Evolutionary conservation across 2,329 filamentous ascomycete species (phyloP).

Genomic region (Apiospora phragmitis): DNA sequence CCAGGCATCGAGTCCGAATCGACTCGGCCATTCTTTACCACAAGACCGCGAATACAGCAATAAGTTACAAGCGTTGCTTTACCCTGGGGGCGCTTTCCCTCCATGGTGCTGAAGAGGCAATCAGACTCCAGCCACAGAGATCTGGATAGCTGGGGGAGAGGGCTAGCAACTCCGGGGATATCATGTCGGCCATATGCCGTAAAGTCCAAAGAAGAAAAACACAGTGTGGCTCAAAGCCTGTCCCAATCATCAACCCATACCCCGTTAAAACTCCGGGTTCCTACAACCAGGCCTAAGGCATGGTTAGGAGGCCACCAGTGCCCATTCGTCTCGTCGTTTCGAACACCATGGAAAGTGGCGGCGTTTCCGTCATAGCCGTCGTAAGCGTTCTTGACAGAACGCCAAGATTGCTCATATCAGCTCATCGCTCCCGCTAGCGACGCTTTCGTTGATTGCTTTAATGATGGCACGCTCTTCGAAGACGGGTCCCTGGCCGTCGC

Average conservation of each 20-base stretch:
- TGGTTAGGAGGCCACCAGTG: background rate
- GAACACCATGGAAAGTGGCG: background rate
- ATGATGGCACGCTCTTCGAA: slow-evolving; percentile 77
- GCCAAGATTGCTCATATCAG: slow-evolving; percentile 50
- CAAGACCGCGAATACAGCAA: background rate
- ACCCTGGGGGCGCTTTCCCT: background rate
- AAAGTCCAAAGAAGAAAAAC: background rate
- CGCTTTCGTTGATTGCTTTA: slow-evolving; percentile 75
- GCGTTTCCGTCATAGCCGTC: background rate
- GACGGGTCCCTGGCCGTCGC: slow-evolving; percentile 85
- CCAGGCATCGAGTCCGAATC: background rate
- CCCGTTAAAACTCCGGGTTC: background rate
- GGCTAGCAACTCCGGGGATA: background rate
- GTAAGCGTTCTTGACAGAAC: background rate
- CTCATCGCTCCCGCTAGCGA: slow-evolving; percentile 76
- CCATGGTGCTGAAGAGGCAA: background rate
- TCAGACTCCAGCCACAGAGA: background rate
- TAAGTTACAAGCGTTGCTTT: background rate
- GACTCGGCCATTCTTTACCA: background rate
- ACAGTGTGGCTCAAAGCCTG: background rate
- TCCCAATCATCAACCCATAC: background rate
- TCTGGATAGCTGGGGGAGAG: background rate
- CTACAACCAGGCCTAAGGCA: background rate
- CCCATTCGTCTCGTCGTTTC: background rate
- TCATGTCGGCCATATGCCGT: slow-evolving; percentile 1